Evolutionary conservation across 2,329 filamentous ascomycete genomes (phyloP), one percentile per base, ranked within the genome.

Genomic region (Colletotrichum siamense): DNA sequence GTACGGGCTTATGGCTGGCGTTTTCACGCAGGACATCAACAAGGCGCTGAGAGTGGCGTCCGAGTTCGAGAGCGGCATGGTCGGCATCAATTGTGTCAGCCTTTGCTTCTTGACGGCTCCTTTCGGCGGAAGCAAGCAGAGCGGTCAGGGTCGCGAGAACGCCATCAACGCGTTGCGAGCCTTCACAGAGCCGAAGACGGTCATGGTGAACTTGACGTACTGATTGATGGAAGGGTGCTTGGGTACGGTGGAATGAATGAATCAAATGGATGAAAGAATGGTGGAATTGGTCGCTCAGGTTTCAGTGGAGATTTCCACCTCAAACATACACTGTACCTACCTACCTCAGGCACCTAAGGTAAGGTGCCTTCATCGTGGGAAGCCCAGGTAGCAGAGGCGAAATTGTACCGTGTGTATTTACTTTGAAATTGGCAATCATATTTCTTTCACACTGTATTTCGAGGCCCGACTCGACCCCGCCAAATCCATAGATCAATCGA

Each of bases 61-160:
- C 4, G 86, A 87, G 63, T 86, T 95, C 62, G 92, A 94, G 82
- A 89, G 91, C 15, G 93, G 93, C 34, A 94, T 94, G 89, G 92
- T 95, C 5, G 94, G 92, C 86, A 90, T 95, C 81, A 95, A 95
- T 78, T 85, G 83, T 62, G 81, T 86, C 64, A 84, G 82, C 71
- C 77, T 85, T 22, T 80, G 82, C 72, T 85, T 86, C 72, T 79
- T 87, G 55, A 82, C 73, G 6, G 82, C 84, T 5, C 89, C 89
- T 0, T 90, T 91, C 78, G 88, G 89, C 34, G 89, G 89, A 9
- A 85, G 79, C 67, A 91, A 90, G 83, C 84, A 88, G 81, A 87
- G 85, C 73, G 89, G 89, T 1, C 77, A 87, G 18, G 89, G 89
- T 4, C 81, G 88, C 5, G 89, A 91, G 81, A 86, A 86, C 68